Percentiles rank a stretch among this genome's conserved stretches.
Conservation (phyloP, 2,329 filamentous ascomycete species). For the Eutypella sp. region DNA sequence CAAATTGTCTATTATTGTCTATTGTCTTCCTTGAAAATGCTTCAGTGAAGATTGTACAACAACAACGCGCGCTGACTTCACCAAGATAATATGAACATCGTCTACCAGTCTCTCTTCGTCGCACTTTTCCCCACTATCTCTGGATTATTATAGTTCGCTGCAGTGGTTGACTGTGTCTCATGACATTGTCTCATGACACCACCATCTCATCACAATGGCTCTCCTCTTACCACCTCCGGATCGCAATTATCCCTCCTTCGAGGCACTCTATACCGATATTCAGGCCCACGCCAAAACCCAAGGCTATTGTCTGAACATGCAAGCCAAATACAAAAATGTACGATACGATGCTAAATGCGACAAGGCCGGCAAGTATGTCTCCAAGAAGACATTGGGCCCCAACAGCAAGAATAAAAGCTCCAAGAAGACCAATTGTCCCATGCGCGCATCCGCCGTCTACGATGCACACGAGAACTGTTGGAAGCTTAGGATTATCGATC, state of each 20-base stretch:
- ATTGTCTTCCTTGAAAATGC: no score
- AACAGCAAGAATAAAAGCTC: background rate
- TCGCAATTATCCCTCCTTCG: constrained; percentile 1
- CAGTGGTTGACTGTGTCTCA: no score
- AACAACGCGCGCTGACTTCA: no score
- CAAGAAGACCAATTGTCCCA: background rate
- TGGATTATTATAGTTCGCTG: no score
- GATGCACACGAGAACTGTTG: background rate
- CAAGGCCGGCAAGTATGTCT: background rate
- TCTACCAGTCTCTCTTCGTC: no score
- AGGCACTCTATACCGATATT: background rate
- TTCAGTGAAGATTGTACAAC: no score
- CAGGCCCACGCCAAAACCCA: background rate
- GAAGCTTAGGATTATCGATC: background rate
- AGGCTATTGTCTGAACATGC: background rate
- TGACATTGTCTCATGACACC: no score
- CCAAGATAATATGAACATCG: no score
- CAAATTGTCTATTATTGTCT: no score
- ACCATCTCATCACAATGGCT: background rate
- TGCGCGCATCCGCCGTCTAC: background rate
- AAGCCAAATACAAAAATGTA: background rate
- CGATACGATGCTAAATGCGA: background rate
- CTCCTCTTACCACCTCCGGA: background rate
- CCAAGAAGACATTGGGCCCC: background rate
- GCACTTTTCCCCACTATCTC: no score